Evolutionary conservation across 2,329 filamentous ascomycete genomes (phyloP), one percentile per base, ranked within the genome.

Genomic region (Bipolaris gigantea): DNA sequence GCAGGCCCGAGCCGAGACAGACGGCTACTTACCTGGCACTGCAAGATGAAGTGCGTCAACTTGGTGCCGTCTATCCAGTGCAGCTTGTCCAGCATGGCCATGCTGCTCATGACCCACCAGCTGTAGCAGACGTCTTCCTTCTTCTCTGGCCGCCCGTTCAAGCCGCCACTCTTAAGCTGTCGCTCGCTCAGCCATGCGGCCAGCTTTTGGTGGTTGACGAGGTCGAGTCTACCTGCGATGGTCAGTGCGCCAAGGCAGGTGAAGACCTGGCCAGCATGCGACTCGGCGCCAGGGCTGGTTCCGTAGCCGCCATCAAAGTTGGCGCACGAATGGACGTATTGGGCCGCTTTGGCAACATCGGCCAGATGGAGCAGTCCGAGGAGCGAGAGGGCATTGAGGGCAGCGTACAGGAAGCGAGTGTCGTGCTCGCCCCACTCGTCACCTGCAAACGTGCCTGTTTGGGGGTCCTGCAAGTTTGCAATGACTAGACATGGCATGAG

Each of bases 401-500:
- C 92, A 33, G 89, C 89, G 71, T 96, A 97, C 10, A 99, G 81
- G 71, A 99, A 99, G 21, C 94, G 86, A 0, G 94, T 97, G 75
- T 99, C 94, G 59, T 89, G 88, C 75, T 99, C 94, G 30, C 94
- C 94, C 92, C 92, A 99, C 74, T 96, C 88, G 70, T 99, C 94
- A 45, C 94, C 94, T 50, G 88, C 85, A 74, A 99, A 97, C 0
- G 90, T 94, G 55, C 94, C 94, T 3, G 88, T 90, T 50, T 88
- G 80, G 18, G 78, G 80, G 71, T 96, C 88, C 70, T 99, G 94
- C 47, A 97, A 82, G 59, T 80, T 79, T 58, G 92, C 88, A 65
- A 97, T 92, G 76, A 88, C 91, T 86, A 65, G 45, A 48, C 16
- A 9, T 36, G 21, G 21, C 36, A 61, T 73, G 59, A 74, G 71